Conservation (phyloP, 1,139 yeast species). For the Yamadazyma taylorii region DNA sequence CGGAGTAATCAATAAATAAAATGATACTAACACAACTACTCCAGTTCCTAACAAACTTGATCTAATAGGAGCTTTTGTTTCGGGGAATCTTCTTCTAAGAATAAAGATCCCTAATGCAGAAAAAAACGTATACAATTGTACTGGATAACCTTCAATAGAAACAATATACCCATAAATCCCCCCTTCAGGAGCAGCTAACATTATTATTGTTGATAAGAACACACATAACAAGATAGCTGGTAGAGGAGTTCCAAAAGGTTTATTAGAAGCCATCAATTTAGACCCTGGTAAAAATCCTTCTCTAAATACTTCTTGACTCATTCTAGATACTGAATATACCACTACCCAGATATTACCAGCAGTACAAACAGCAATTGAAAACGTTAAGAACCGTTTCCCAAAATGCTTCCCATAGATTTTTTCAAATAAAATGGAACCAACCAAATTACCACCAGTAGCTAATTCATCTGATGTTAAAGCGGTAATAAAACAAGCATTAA, state of each 20-base stretch:
- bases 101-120: slow-evolving; percentile 55
- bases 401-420: slow-evolving; percentile 52
- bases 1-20: slow-evolving; percentile 48
- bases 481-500: slow-evolving; percentile 57
- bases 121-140: slow-evolving; percentile 48
- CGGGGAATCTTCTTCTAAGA: slow-evolving; percentile 47
- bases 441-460: slow-evolving; percentile 52
- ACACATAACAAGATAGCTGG: slow-evolving; percentile 44
- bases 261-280: slow-evolving; percentile 51
- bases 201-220: slow-evolving; percentile 35
- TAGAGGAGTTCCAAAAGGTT: slow-evolving; percentile 58
- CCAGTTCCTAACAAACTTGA: slow-evolving; percentile 47
- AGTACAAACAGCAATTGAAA: slow-evolving; percentile 58
- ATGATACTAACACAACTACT: slow-evolving; percentile 38
- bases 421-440: slow-evolving; percentile 59
- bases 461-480: slow-evolving; percentile 56
- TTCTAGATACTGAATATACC: slow-evolving; percentile 56
- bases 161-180: slow-evolving; percentile 77
- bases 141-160: slow-evolving; percentile 73
- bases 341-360: slow-evolving; percentile 67
- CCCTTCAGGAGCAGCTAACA: slow-evolving; percentile 69
- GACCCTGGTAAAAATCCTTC: slow-evolving; percentile 64
- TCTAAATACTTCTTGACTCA: slow-evolving; percentile 63
- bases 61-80: slow-evolving; percentile 47
- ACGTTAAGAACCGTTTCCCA: slow-evolving; percentile 54